Percentiles rank a stretch among this genome's conserved stretches.
phyloP scores from a whole-genome alignment of 179 eudicot species.

The Dionaea muscipula region DNA sequence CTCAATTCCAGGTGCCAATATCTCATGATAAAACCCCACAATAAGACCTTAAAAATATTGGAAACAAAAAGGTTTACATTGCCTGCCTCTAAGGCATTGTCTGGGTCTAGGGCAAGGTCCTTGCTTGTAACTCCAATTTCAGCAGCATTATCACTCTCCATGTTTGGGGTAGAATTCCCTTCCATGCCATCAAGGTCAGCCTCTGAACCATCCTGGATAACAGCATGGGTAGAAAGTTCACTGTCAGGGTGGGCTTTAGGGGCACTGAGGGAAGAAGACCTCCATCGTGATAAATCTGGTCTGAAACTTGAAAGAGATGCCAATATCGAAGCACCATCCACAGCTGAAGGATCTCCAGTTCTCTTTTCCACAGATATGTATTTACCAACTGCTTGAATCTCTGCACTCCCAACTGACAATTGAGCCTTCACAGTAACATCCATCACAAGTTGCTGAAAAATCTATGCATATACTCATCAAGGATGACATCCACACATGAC shows the following conservation, averaged over 20 bases:
- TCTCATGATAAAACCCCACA: conserved; percentile 2
- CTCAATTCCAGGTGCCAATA: conserved; percentile 7
- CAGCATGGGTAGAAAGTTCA: conserved; percentile 53
- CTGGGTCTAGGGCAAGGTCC: conserved; percentile 36
- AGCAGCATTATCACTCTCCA: conserved; percentile 42
- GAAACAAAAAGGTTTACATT: conserved; percentile 26
- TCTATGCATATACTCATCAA: conserved; percentile 30
- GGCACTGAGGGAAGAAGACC: conserved; percentile 40
- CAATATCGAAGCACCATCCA: conserved; percentile 76
- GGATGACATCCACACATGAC: conserved; percentile 12
- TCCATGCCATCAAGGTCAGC: conserved; percentile 61
- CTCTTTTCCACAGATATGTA: conserved; percentile 44
- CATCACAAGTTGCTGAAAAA: conserved; percentile 52
- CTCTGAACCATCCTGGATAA: conserved; percentile 51
- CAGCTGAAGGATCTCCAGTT: conserved; percentile 76
- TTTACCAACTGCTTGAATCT: conserved; percentile 44
- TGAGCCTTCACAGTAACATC: conserved; percentile 52
- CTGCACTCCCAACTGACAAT: conserved; percentile 40
- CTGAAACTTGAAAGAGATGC: conserved; percentile 71
- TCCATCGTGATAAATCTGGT: conserved; percentile 46
- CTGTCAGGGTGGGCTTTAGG: conserved; percentile 38
- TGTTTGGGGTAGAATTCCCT: conserved; percentile 53
- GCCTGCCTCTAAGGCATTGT: conserved; percentile 41
- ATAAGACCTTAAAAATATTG: conserved; percentile 10
- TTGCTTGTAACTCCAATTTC: conserved; percentile 44